phyloP scores from a whole-genome alignment of 176 grass and related monocot species.

The Dendrocalamus sinicus region DNA sequence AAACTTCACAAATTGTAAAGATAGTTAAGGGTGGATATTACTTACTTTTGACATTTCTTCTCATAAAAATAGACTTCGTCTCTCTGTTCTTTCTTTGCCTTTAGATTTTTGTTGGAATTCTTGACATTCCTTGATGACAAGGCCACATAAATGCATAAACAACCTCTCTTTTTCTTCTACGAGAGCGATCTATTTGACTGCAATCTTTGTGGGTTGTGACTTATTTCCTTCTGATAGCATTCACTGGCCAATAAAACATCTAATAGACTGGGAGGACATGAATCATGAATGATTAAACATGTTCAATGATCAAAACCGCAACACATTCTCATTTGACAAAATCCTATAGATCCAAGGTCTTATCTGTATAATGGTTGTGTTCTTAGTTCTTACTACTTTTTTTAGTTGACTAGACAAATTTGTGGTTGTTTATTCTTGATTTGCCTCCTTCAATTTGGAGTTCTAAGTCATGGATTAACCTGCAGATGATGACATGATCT shows the following conservation, averaged over 20 bases:
- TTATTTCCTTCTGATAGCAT: not conserved
- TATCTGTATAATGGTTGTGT: not conserved
- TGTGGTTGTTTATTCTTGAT: constrained; percentile 5
- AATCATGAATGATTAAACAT: not conserved
- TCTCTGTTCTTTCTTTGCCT: not conserved
- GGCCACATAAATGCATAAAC: not conserved
- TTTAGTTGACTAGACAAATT: not conserved
- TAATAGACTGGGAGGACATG: not conserved
- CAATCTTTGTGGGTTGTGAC: not conserved
- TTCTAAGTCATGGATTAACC: not conserved
- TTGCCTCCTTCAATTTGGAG: not conserved
- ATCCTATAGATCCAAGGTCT: constrained; percentile 4
- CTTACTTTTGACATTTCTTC: not conserved
- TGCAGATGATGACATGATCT: not conserved
- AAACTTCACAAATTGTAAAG: not conserved
- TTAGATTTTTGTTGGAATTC: not conserved
- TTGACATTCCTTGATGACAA: not conserved
- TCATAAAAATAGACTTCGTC: not conserved
- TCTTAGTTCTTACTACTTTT: not conserved
- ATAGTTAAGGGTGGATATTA: not conserved
- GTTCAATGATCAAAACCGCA: not conserved
- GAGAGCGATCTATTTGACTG: not conserved
- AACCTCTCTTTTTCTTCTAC: not conserved
- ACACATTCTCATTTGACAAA: constrained; percentile 3
- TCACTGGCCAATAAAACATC: not conserved